A percentile compares a stretch with the other conserved stretches of the same genome.
Evolutionary conservation across 352 stramenopile genomes (phyloP).

Genomic region (Elongisporangium prolatum): DNA sequence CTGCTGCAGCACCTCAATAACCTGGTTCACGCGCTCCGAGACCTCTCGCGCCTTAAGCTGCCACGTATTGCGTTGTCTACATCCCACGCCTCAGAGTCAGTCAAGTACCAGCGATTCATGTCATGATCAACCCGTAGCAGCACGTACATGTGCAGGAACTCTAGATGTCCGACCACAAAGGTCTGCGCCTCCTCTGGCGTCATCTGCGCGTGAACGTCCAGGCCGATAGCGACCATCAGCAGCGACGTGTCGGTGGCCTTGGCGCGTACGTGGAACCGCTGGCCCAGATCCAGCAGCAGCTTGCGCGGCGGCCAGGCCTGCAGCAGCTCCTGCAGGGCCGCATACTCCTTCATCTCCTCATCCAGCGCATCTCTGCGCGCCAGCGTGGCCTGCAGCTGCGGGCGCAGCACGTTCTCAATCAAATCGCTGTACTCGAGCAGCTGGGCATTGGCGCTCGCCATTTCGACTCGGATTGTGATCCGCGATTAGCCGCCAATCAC

Average conservation of each 20-base stretch:
- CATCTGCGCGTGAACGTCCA: constrained; percentile 81
- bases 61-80: constrained; percentile 63
- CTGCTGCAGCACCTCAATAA: constrained; percentile 72
- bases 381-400: constrained; percentile 61
- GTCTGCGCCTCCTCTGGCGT: constrained; percentile 46
- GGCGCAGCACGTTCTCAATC: constrained; percentile 63
- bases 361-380: constrained; percentile 39
- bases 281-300: constrained; percentile 63
- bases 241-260: constrained; percentile 56
- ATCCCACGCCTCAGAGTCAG: constrained; percentile 1
- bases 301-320: constrained; percentile 32
- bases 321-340: constrained; percentile 43
- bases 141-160: constrained; percentile 43
- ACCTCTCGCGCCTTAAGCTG: constrained; percentile 67
- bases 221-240: constrained; percentile 63
- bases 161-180: constrained; percentile 54
- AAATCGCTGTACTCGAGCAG: constrained; percentile 64
- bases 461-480: background rate
- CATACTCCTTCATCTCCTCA: constrained; percentile 59
- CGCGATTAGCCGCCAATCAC: background rate
- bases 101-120: background rate
- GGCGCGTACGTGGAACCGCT: constrained; percentile 68
- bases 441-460: constrained; percentile 9
- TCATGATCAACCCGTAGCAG: background rate
- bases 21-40: constrained; percentile 68